Conservation (phyloP, 148 eudicot genomes). For the Talinum fruticosum region DNA sequence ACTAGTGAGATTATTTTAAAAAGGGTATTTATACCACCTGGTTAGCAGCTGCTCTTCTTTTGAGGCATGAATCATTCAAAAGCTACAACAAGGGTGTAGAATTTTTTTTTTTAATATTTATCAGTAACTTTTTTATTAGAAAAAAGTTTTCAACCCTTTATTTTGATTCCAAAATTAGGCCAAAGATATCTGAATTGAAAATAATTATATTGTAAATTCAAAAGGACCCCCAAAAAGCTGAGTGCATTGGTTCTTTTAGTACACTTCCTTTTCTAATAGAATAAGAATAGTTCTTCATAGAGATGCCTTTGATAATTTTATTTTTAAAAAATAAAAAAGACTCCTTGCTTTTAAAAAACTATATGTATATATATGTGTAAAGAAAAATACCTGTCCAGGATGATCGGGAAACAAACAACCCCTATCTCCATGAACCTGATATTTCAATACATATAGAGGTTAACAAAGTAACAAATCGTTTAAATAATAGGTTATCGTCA, state of each 20-base stretch:
- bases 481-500: too few species aligned
- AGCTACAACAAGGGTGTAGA: constrained; percentile 1
- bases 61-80: constrained; percentile 22
- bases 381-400: constrained; percentile 45
- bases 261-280: constrained; percentile 28
- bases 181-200: constrained; percentile 14
- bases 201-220: constrained; percentile 13
- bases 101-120: too few species aligned
- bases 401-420: constrained; percentile 44
- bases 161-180: constrained; percentile 30
- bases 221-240: constrained; percentile 35
- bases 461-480: too few species aligned
- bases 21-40: constrained; percentile 9
- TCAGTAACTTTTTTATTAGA: not conserved
- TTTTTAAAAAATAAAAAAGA: not conserved
- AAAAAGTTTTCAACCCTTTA: constrained; percentile 17
- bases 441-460: not conserved
- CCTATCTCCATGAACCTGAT: constrained; percentile 46
- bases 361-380: not conserved
- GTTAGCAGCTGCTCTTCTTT: constrained; percentile 15
- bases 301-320: constrained; percentile 20
- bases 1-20: not conserved
- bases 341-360: not conserved
- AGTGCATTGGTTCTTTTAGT: constrained; percentile 23
- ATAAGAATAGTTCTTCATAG: constrained; percentile 14